Percentiles rank a stretch among this genome's conserved stretches.
Conservation (phyloP, 2,329 filamentous ascomycete genomes). For the Sporothrix curviconia region DNA sequence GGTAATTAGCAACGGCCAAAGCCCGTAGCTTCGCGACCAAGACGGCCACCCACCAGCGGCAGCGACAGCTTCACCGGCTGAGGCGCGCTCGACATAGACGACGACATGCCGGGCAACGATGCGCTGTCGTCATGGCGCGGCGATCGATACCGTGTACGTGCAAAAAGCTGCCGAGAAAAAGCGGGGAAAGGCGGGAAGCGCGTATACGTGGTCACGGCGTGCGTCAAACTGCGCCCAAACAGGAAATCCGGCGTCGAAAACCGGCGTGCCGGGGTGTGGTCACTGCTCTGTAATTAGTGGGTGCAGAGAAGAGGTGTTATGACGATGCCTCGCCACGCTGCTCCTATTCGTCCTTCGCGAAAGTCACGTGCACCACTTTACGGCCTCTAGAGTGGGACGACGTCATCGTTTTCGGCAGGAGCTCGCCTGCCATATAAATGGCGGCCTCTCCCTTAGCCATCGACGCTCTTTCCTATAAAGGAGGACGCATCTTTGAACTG, state of each 20-base stretch:
- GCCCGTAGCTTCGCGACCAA: too few species aligned
- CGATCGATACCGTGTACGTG: not conserved
- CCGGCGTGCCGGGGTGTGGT: too few species aligned
- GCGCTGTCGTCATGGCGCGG: slow-evolving; percentile 8
- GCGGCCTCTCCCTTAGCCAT: slow-evolving; percentile 12
- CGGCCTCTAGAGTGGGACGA: slow-evolving; percentile 3
- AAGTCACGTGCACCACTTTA: too few species aligned
- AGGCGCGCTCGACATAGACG: slow-evolving; percentile 39
- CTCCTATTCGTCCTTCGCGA: not conserved
- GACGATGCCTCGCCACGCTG: too few species aligned
- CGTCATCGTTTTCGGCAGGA: slow-evolving; percentile 9
- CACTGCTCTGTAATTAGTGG: too few species aligned
- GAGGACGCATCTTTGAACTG: too few species aligned
- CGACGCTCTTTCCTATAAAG: not conserved
- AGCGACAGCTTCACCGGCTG: slow-evolving; percentile 76
- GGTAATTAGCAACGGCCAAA: too few species aligned
- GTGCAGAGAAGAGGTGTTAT: too few species aligned
- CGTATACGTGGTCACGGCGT: too few species aligned
- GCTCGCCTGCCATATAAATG: slow-evolving; percentile 2
- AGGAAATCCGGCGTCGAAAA: not conserved
- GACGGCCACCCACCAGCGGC: slow-evolving; percentile 48
- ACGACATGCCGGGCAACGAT: slow-evolving; percentile 39
- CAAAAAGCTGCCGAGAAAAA: not conserved
- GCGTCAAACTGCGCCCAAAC: too few species aligned
- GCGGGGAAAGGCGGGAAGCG: too few species aligned